These are phyloP conservation scores for Naganishia liquefaciens DNA, from an alignment of 1,284 basidiomycete species.

Conservation along the genomic window DNA sequence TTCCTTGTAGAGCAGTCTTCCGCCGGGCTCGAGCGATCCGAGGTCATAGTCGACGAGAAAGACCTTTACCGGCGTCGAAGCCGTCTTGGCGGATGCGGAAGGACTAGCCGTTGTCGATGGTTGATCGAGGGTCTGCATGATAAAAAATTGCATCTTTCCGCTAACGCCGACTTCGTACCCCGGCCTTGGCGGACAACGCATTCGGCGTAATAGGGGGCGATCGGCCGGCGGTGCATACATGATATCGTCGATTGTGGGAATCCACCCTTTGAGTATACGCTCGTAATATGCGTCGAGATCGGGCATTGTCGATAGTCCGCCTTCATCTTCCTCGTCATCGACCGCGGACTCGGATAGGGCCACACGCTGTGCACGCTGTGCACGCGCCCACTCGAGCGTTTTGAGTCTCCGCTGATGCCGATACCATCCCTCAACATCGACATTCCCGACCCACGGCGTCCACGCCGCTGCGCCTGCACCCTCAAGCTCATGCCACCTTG, in stretches of 20 bases:
- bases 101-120: conserved; percentile 40
- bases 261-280: background rate
- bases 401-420: conserved; percentile 30
- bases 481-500: conserved; percentile 49
- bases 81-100: background rate
- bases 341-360: background rate
- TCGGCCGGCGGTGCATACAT: background rate
- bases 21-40: conserved; percentile 46
- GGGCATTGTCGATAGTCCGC: conserved; percentile 1
- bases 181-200: conserved; percentile 45
- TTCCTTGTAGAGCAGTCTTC: conserved; percentile 48
- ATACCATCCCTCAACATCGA: conserved; percentile 49
- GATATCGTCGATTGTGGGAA: background rate
- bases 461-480: conserved; percentile 37
- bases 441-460: conserved; percentile 50
- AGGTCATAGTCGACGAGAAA: conserved; percentile 60
- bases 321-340: conserved; percentile 16
- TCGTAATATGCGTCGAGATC: conserved; percentile 4
- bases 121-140: conserved; percentile 54
- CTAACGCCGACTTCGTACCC: conserved; percentile 57
- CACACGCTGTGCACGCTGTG: background rate
- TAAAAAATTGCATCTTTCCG: conserved; percentile 59
- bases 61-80: conserved; percentile 46
- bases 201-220: conserved; percentile 1
- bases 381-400: conserved; percentile 7